Conservation (phyloP, 805 yeast species). For the Sungouiozyma intestinalis region DNA sequence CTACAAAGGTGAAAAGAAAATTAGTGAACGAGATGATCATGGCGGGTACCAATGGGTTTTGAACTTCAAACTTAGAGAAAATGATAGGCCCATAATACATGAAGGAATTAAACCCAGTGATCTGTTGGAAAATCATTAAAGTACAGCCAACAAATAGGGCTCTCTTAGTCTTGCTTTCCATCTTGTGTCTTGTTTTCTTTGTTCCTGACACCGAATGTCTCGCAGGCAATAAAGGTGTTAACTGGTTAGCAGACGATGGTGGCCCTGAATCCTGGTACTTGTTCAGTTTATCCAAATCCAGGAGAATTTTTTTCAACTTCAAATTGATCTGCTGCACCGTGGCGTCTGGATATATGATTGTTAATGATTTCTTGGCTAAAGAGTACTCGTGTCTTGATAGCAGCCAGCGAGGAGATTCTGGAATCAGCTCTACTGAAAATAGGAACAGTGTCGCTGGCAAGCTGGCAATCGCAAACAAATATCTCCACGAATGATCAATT, state of each 20-base stretch:
- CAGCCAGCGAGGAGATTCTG: conserved; percentile 41
- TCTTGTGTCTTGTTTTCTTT: conserved; percentile 8
- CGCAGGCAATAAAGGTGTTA: conserved; percentile 1
- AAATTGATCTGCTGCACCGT: conserved; percentile 33
- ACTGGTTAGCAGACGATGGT: background rate
- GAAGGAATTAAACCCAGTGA: conserved; percentile 53
- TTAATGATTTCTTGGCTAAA: conserved; percentile 35
- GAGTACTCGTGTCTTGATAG: conserved; percentile 26
- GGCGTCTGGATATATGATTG: conserved; percentile 35
- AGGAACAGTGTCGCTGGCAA: conserved; percentile 35
- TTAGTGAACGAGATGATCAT: conserved; percentile 46
- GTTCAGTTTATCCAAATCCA: conserved; percentile 31
- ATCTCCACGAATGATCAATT: conserved; percentile 29
- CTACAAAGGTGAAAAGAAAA: conserved; percentile 44
- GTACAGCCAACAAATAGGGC: conserved; percentile 40
- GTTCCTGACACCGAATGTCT: background rate
- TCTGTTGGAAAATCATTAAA: conserved; percentile 46
- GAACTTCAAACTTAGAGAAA: conserved; percentile 40
- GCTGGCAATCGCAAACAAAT: conserved; percentile 30
- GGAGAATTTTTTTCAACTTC: conserved; percentile 39
- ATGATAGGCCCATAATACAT: conserved; percentile 53
- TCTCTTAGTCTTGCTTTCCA: conserved; percentile 28
- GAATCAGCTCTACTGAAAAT: conserved; percentile 33
- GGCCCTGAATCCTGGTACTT: conserved; percentile 18
- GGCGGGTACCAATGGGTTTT: conserved; percentile 47